Conservation (phyloP, 2,329 filamentous ascomycete genomes). For the Colletotrichum theobromicola region DNA sequence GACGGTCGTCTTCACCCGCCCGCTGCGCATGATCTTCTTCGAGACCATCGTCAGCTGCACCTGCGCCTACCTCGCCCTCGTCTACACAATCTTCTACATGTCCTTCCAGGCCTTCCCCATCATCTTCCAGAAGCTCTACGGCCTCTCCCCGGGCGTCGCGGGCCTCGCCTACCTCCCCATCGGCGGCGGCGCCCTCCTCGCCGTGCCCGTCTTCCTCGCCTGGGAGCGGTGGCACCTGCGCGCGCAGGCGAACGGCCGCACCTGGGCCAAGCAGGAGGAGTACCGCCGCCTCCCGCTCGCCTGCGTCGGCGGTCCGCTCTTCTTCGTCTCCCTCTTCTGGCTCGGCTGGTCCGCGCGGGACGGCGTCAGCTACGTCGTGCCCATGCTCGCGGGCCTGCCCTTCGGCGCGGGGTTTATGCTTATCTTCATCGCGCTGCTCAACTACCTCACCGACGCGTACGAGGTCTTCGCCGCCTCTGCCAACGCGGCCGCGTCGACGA, state of each 20-base stretch:
- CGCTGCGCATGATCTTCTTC: conserved; percentile 72
- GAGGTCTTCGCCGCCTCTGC: conserved; percentile 58
- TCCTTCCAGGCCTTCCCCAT: conserved; percentile 78
- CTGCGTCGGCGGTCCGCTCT: conserved; percentile 71
- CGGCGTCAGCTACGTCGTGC: conserved; percentile 56
- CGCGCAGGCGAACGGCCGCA: conserved; percentile 34
- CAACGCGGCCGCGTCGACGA: conserved; percentile 24
- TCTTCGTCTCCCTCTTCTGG: conserved; percentile 62
- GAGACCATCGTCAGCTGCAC: conserved; percentile 77
- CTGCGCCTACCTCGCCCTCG: conserved; percentile 73
- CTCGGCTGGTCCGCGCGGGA: conserved; percentile 62
- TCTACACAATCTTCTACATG: conserved; percentile 72
- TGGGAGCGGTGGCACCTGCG: conserved; percentile 47
- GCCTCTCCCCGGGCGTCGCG: conserved; percentile 66
- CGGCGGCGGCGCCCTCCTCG: conserved; percentile 64
- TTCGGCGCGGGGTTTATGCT: conserved; percentile 68
- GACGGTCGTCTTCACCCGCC: conserved; percentile 74
- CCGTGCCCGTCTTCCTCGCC: conserved; percentile 65
- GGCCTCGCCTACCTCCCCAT: conserved; percentile 75
- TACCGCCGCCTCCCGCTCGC: conserved; percentile 75
- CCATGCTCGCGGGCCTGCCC: conserved; percentile 63
- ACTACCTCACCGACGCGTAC: conserved; percentile 73
- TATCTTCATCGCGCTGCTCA: conserved; percentile 68
- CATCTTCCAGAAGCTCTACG: conserved; percentile 70
- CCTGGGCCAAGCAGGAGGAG: conserved; percentile 69